Evolutionary conservation across 495 filamentous ascomycete genomes (phyloP).

Genomic region (Schizothecium vesticola): DNA sequence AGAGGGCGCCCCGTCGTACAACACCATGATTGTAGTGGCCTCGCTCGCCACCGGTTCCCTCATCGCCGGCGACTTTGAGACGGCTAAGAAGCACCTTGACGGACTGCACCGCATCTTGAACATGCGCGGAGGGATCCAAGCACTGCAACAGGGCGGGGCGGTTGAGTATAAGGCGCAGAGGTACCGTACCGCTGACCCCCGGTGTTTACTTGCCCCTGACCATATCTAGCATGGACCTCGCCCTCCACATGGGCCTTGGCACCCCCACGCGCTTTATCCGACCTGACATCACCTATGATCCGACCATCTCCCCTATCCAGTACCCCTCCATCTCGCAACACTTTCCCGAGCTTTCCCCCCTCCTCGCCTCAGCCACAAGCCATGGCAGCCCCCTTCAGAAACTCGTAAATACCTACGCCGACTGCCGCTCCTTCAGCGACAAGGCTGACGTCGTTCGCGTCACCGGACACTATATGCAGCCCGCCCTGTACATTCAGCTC

Average conservation of each 20-base stretch:
- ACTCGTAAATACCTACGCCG: constrained; percentile 14
- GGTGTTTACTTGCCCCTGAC: background rate
- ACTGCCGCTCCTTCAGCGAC: constrained; percentile 1
- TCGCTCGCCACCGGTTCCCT: constrained; percentile 9
- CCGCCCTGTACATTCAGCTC: background rate
- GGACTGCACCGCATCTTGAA: constrained; percentile 7
- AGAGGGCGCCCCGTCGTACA: background rate
- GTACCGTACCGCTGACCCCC: background rate
- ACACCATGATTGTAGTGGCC: constrained; percentile 10
- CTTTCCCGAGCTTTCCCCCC: background rate
- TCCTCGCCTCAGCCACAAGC: background rate
- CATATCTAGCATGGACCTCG: constrained; percentile 8
- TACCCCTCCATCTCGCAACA: background rate
- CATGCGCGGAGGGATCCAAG: constrained; percentile 5
- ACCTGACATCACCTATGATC: constrained; percentile 2
- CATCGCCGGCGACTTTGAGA: constrained; percentile 8
- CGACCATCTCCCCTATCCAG: background rate
- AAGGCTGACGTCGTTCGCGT: background rate
- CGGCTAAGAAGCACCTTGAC: constrained; percentile 15
- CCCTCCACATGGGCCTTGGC: constrained; percentile 7
- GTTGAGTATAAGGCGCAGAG: background rate
- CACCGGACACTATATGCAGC: background rate
- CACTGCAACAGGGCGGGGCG: background rate
- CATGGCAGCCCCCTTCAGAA: background rate
- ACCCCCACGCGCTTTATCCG: constrained; percentile 4